Evolutionary conservation across 805 yeast genomes (phyloP), one percentile per base, ranked within the genome.

Genomic region (Limtongia smithiae): DNA sequence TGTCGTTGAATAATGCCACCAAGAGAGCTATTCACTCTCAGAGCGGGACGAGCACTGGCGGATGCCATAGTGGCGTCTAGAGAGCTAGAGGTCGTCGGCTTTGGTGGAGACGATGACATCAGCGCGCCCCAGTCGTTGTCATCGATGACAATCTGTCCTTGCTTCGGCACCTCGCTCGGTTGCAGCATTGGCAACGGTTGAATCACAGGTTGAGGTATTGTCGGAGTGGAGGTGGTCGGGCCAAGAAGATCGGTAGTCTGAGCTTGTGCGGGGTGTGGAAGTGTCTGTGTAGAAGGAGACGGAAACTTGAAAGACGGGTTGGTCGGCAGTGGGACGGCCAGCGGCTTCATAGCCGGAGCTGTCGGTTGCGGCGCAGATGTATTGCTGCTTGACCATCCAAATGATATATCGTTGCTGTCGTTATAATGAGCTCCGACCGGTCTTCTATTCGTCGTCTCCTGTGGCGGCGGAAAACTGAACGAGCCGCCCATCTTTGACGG

Each of bases 121-220:
- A 50, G 11, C 17, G 21, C 51, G 9, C 48, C 51, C 54, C 54
- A 50, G 25, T 50, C 51, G 18, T 50, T 51, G 34, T 46, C 38
- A 30, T 49, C 53, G 24, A 24, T 38, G 2, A 37, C 22, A 2
- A 3, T 3, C 17, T 40, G 18, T 12, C 37, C 20, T 17, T 39
- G 28, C 20, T 44, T 48, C n/a, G 32, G 41, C 14, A 48, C 21
- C 20, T 34, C 15, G 17, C 30, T 28, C 20, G 49, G 49, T 41
- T 37, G 40, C 34, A 48, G 33, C 21, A 36, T 22, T 22, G 21
- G n/a, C 2, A 32, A 5, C 22, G 51, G 31, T 15, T 21, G 43
- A 30, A 28, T 41, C n/a, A 36, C 25, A 18, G 37, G 37, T 9
- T 22, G 20, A 30, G 12, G 28, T 25, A 9, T 9, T 25, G 28